Evolutionary conservation across 2,329 filamentous ascomycete species (phyloP), one percentile per base, ranked within the genome.

Genomic region (Epichloe elymi): DNA sequence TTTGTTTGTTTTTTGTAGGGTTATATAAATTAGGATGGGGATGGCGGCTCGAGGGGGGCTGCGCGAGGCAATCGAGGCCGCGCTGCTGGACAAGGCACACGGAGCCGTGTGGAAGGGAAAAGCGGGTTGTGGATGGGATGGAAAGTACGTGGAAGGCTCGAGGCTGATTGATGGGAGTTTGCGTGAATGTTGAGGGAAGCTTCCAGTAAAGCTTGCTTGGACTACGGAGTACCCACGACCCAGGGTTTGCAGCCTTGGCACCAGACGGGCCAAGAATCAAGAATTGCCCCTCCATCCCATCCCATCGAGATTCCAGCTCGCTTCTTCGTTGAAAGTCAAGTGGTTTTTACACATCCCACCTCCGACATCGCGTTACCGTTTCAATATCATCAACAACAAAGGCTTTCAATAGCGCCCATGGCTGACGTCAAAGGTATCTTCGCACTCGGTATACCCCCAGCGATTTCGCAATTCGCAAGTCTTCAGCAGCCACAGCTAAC

Each of bases 371-470:
- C 42, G 26, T 45, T 30, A 10, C 15, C 6, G 19, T 45, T 30
- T n/a, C 7, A 7, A 12, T 5, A 20, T 10, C 23, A 33, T 37
- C 38, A 4, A 17, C 33, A 23, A 38, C 35, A 40, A 36, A 46
- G 3, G 30, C n/a, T 15, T 33, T 37, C 11, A 20, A 26, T 15
- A 20, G 10, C 11, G 20, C 12, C 17, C 39, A 51, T 51, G 45
- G 41, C 50, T 19, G 49, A 53, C 17, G 33, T 51, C 30, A 50
- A 52, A 44, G 51, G 51, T 52, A 38, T 14, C 2, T 37, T 17
- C 33, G 26, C 11, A 30, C 10, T 30, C 8, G 8, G 30, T 30
- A 30, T 30, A 5, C 38, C 20, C 20, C 14, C 38, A 1, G 19
- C 35, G 19, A 12, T 33, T 14, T 12, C 17, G n/a, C 8, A 11